Evolutionary conservation across 1,139 yeast genomes (phyloP).

Genomic region (Kurtzmaniella natalensis): DNA sequence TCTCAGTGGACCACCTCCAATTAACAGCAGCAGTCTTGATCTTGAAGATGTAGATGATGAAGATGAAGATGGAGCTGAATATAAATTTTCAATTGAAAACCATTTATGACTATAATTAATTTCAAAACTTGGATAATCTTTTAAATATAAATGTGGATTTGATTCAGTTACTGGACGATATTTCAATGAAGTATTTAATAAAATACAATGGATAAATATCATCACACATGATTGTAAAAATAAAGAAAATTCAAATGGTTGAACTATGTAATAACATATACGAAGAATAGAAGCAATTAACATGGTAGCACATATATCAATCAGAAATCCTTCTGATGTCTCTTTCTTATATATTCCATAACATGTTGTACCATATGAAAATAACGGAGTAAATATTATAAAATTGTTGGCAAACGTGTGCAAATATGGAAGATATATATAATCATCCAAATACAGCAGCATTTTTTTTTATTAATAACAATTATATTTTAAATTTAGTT

Average conservation of each 20-base stretch:
- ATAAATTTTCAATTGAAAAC: constrained; percentile 7
- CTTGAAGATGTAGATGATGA: neutral
- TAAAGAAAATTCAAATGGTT: constrained; percentile 74
- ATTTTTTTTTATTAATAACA: no score
- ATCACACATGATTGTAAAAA: constrained; percentile 74
- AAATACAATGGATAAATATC: constrained; percentile 66
- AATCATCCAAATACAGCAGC: no score
- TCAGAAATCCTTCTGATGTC: constrained; percentile 74
- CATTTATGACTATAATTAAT: constrained; percentile 3
- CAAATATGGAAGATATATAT: constrained; percentile 41
- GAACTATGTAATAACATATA: constrained; percentile 69
- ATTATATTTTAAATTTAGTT: no score
- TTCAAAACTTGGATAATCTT: constrained; percentile 15
- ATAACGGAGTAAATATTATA: constrained; percentile 72
- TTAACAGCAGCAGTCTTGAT: constrained; percentile 2
- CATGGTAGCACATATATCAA: constrained; percentile 92
- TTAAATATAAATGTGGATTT: constrained; percentile 34
- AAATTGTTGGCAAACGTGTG: constrained; percentile 39
- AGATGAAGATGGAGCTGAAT: constrained; percentile 1
- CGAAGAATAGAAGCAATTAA: constrained; percentile 70
- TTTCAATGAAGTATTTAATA: constrained; percentile 58
- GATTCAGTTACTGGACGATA: constrained; percentile 46
- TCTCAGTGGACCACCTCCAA: constrained; percentile 1
- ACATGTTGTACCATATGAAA: constrained; percentile 83
- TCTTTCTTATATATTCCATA: constrained; percentile 58